These are phyloP conservation scores for Gaeumannomyces tritici DNA, from an alignment of 2,329 filamentous ascomycete species.

Conservation along the genomic window DNA sequence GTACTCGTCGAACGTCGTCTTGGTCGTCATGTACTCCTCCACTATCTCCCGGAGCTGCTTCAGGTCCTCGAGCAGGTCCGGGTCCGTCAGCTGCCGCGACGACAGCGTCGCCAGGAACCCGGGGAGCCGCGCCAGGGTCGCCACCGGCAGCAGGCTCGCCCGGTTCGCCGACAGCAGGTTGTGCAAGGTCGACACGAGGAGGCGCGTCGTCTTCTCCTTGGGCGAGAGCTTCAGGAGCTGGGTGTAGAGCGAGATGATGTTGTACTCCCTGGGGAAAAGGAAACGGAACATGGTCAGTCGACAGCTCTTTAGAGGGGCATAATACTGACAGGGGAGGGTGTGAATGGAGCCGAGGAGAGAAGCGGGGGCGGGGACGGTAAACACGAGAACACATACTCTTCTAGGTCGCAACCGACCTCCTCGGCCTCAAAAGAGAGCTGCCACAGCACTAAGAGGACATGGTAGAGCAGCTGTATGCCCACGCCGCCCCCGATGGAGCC, in stretches of 20 bases:
- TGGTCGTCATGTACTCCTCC: slow-evolving; percentile 59
- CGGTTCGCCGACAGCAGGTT: slow-evolving; percentile 69
- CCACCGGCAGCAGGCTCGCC: slow-evolving; percentile 69
- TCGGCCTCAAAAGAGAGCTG: slow-evolving; percentile 92
- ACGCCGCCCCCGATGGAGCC: slow-evolving; percentile 67
- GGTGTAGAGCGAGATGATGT: slow-evolving; percentile 85
- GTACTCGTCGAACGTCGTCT: slow-evolving; percentile 80
- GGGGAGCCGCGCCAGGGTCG: slow-evolving; percentile 76
- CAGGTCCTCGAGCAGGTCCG: slow-evolving; percentile 55
- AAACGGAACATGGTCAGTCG: neutral
- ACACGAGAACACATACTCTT: slow-evolving; percentile 54
- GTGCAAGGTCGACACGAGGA: slow-evolving; percentile 79
- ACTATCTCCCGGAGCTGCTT: slow-evolving; percentile 51
- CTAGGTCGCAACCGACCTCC: slow-evolving; percentile 61
- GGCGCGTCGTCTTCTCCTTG: slow-evolving; percentile 94
- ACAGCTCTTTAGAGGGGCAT: neutral
- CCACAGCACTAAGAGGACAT: slow-evolving; percentile 89
- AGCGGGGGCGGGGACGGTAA: neutral
- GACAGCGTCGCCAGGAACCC: slow-evolving; percentile 53
- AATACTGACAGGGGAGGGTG: too few relatives aligned
- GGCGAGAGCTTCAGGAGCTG: slow-evolving; percentile 85
- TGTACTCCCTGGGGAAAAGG: slow-evolving; percentile 60
- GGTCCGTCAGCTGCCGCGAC: slow-evolving; percentile 53
- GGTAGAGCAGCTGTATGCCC: slow-evolving; percentile 79
- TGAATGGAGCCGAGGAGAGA: neutral